phyloP scores from a whole-genome alignment of 177 flowering plant genomes.

The Vitis hybrid region DNA sequence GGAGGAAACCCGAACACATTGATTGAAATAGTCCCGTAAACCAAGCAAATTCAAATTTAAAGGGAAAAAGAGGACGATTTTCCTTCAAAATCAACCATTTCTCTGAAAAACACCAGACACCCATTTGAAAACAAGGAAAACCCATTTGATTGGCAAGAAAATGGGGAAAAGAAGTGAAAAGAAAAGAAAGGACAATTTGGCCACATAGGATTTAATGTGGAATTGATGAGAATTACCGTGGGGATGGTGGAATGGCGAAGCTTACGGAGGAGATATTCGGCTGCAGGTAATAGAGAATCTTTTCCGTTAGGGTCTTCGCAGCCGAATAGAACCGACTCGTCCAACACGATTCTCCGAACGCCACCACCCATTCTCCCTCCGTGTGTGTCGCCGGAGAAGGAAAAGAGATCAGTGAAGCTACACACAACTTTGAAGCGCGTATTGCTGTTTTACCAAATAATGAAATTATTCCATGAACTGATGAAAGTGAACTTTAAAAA shows the following conservation, averaged over 20 bases:
- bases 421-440: no score
- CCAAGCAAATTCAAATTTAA: background rate
- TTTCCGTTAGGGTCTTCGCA: slow-evolving; percentile 15
- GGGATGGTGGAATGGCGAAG: slow-evolving; percentile 44
- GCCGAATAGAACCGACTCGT: slow-evolving; percentile 45
- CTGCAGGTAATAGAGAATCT: slow-evolving; percentile 21
- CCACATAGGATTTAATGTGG: background rate
- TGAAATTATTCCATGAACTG: no score
- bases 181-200: slow-evolving; percentile 9
- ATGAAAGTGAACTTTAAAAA: no score
- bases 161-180: background rate
- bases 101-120: no score
- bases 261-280: slow-evolving; percentile 41
- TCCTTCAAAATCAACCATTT: no score
- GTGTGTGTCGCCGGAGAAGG: background rate
- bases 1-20: no score
- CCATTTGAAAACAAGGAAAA: no score
- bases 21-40: background rate
- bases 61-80: background rate
- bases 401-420: no score
- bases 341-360: slow-evolving; percentile 49
- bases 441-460: no score
- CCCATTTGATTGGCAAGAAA: no score
- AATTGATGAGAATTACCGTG: slow-evolving; percentile 25
- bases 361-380: slow-evolving; percentile 19